Conservation (phyloP, 495 filamentous ascomycete species). For the Hypoxylon lienhwacheense region DNA sequence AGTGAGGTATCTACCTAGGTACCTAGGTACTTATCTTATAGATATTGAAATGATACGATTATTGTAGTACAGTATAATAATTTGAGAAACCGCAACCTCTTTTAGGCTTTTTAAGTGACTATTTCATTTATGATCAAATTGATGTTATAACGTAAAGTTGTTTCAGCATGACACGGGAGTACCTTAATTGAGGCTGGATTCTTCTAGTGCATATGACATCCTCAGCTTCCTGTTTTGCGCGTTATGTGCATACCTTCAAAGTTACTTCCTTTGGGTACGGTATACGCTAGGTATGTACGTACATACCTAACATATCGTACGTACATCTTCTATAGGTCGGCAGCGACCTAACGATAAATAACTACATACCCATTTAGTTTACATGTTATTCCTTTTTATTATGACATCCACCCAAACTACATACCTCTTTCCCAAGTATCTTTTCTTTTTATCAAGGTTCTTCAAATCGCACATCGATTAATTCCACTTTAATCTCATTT, state of each 20-base stretch:
- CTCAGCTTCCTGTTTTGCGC: slow-evolving; percentile 28
- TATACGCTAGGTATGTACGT: too few species aligned
- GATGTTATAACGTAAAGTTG: too few species aligned
- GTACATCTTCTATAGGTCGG: neutral
- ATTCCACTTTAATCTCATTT: neutral
- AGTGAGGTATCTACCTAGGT: too few species aligned
- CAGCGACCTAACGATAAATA: slow-evolving; percentile 10
- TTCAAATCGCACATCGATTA: slow-evolving; percentile 8
- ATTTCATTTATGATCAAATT: slow-evolving; percentile 9
- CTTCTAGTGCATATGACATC: slow-evolving; percentile 23
- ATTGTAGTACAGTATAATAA: too few species aligned
- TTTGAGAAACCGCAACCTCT: neutral
- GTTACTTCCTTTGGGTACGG: too few species aligned
- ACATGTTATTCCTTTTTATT: too few species aligned
- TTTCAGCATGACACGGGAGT: slow-evolving; percentile 24
- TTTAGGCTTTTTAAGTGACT: slow-evolving; percentile 17
- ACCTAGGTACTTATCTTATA: too few species aligned
- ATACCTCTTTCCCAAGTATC: neutral
- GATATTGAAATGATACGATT: too few species aligned
- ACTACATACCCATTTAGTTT: too few species aligned
- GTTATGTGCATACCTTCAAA: slow-evolving; percentile 8
- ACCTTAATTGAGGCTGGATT: slow-evolving; percentile 28
- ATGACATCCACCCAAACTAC: slow-evolving; percentile 1
- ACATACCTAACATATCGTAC: neutral
- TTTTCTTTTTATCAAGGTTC: neutral